Conservation (phyloP, 2,329 filamentous ascomycete genomes). For the Akanthomyces uredinophilus region DNA sequence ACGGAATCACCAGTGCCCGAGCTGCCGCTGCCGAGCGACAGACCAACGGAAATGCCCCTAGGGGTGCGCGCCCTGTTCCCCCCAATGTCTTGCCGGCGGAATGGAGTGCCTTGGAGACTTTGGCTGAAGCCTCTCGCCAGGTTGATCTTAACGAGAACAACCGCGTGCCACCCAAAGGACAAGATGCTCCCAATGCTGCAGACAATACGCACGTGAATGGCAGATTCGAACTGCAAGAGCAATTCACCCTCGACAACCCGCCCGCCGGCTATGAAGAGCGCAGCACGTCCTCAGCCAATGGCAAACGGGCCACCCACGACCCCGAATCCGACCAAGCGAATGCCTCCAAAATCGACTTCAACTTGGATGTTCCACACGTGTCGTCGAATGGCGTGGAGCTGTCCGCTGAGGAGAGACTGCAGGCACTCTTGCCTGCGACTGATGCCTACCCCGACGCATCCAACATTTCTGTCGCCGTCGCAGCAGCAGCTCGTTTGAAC, state of each 20-base stretch:
- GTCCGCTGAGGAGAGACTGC: slow-evolving; percentile 46
- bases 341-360: slow-evolving; percentile 15
- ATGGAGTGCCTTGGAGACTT: slow-evolving; percentile 77
- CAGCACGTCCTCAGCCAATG: slow-evolving; percentile 8
- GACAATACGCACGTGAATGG: slow-evolving; percentile 26
- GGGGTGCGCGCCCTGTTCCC: slow-evolving; percentile 26
- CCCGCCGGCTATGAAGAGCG: slow-evolving; percentile 44
- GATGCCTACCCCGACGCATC: slow-evolving; percentile 39
- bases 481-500: slow-evolving; percentile 51
- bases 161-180: slow-evolving; percentile 38
- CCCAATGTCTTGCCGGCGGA: slow-evolving; percentile 44
- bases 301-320: not conserved
- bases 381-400: slow-evolving; percentile 30
- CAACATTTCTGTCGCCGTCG: slow-evolving; percentile 51
- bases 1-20: slow-evolving; percentile 58
- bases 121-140: slow-evolving; percentile 82
- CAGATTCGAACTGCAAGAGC: slow-evolving; percentile 52
- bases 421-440: slow-evolving; percentile 38
- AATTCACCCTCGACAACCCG: slow-evolving; percentile 54
- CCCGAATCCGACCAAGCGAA: slow-evolving; percentile 15
- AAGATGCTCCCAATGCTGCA: slow-evolving; percentile 26
- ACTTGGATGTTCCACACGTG: slow-evolving; percentile 18
- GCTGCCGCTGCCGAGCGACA: slow-evolving; percentile 29
- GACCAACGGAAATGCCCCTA: slow-evolving; percentile 22
- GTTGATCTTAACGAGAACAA: slow-evolving; percentile 62